phyloP scores from a whole-genome alignment of 2,329 filamentous ascomycete species.

The Zelopaecilomyces penicillatus region DNA sequence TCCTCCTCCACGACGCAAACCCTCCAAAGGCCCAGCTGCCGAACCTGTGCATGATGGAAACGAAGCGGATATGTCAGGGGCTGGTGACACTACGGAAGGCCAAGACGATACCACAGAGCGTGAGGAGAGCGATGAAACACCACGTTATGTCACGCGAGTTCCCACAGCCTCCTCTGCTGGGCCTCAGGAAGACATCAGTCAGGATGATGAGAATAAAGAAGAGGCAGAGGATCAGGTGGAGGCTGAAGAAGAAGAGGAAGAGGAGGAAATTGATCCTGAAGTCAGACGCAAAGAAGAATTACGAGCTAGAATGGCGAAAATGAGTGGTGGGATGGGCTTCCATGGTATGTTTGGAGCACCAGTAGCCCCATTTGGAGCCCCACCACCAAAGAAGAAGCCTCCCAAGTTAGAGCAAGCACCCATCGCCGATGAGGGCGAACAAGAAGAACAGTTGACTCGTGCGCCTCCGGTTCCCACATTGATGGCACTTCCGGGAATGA shows the following conservation, averaged over 20 bases:
- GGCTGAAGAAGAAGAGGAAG: conserved; percentile 63
- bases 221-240: conserved; percentile 42
- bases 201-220: conserved; percentile 58
- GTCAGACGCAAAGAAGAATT: conserved; percentile 77
- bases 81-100: conserved; percentile 55
- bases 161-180: conserved; percentile 24
- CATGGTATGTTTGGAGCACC: conserved; percentile 81
- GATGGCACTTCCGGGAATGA: conserved; percentile 67
- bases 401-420: conserved; percentile 32
- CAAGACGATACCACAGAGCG: conserved; percentile 57
- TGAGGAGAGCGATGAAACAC: conserved; percentile 63
- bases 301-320: conserved; percentile 92
- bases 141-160: conserved; percentile 27
- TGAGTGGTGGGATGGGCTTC: conserved; percentile 97
- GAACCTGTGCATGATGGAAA: conserved; percentile 50
- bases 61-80: conserved; percentile 57
- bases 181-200: conserved; percentile 46
- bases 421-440: conserved; percentile 36
- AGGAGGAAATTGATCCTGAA: conserved; percentile 83
- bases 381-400: conserved; percentile 43
- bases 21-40: conserved; percentile 35
- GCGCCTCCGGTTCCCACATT: conserved; percentile 48
- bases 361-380: conserved; percentile 52
- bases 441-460: conserved; percentile 32
- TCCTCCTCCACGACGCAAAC: conserved; percentile 42